phyloP scores from a whole-genome alignment of 441 rosid genomes.

The Geranium incanum region DNA sequence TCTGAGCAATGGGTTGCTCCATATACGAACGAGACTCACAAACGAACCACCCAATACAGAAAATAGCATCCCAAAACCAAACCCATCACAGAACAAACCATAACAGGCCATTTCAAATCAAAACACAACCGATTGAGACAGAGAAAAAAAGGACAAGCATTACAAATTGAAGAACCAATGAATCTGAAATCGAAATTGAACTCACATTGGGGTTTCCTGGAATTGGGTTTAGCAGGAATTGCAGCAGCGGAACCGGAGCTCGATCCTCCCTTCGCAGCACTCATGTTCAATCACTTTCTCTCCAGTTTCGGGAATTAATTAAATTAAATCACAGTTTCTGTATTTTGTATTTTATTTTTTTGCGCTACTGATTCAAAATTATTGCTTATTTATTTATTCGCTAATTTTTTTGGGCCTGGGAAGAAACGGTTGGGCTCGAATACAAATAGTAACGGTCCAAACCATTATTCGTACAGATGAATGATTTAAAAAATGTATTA shows the following conservation, averaged over 20 bases:
- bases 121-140: not conserved
- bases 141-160: not conserved
- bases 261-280: constrained; percentile 1
- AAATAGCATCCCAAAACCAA: not conserved
- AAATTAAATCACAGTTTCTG: not conserved
- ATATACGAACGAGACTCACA: not conserved
- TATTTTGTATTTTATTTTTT: no score
- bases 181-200: not conserved
- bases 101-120: not conserved
- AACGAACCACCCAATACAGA: not conserved
- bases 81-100: not conserved
- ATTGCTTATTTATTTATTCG: not conserved
- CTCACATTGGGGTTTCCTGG: not conserved
- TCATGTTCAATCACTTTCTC: not conserved
- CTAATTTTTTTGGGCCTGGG: no score
- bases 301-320: not conserved
- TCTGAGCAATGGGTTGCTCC: not conserved
- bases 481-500: no score
- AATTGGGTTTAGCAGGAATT: not conserved
- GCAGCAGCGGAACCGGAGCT: not conserved
- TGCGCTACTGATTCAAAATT: no score
- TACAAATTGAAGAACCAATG: not conserved
- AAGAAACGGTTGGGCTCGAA: no score
- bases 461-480: no score
- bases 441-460: no score